These are phyloP conservation scores for Colletotrichum sp. DNA, from an alignment of 2,329 filamentous ascomycete species.

Conservation along the genomic window DNA sequence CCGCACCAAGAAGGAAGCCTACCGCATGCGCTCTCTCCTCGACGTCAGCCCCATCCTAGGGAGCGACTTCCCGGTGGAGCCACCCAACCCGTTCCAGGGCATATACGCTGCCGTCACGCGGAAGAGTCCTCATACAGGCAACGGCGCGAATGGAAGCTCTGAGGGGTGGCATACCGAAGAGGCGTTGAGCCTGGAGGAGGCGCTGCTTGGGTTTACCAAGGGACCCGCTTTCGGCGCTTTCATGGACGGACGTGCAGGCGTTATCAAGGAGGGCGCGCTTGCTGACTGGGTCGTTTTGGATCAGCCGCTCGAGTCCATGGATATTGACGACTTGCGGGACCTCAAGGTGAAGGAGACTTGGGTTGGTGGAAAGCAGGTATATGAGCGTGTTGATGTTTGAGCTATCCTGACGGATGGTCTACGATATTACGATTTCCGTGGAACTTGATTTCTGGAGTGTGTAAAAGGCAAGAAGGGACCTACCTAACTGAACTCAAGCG, in stretches of 20 bases:
- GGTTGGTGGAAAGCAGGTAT: slow-evolving; percentile 64
- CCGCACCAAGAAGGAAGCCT: slow-evolving; percentile 62
- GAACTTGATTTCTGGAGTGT: background rate
- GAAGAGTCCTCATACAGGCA: slow-evolving; percentile 61
- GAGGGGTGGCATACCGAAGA: slow-evolving; percentile 66
- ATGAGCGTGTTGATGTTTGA: slow-evolving; percentile 25
- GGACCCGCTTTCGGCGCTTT: slow-evolving; percentile 38
- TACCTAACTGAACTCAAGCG: background rate
- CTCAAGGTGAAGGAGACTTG: slow-evolving; percentile 70
- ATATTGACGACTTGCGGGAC: slow-evolving; percentile 56
- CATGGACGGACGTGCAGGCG: slow-evolving; percentile 61
- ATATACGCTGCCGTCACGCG: slow-evolving; percentile 72
- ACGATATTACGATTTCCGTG: background rate
- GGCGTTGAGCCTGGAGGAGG: slow-evolving; percentile 61
- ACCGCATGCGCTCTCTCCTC: slow-evolving; percentile 69
- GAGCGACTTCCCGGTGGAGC: slow-evolving; percentile 76
- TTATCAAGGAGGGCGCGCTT: slow-evolving; percentile 63
- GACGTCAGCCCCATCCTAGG: slow-evolving; percentile 62
- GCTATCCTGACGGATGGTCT: background rate
- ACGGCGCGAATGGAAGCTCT: slow-evolving; percentile 48
- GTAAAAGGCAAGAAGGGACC: background rate
- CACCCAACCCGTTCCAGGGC: slow-evolving; percentile 69
- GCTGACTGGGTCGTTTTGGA: slow-evolving; percentile 78
- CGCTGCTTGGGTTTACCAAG: slow-evolving; percentile 43
- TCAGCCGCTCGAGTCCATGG: slow-evolving; percentile 53